These are phyloP conservation scores for Pythium brassicae DNA, from an alignment of 352 stramenopile genomes.

Conservation along the genomic window DNA sequence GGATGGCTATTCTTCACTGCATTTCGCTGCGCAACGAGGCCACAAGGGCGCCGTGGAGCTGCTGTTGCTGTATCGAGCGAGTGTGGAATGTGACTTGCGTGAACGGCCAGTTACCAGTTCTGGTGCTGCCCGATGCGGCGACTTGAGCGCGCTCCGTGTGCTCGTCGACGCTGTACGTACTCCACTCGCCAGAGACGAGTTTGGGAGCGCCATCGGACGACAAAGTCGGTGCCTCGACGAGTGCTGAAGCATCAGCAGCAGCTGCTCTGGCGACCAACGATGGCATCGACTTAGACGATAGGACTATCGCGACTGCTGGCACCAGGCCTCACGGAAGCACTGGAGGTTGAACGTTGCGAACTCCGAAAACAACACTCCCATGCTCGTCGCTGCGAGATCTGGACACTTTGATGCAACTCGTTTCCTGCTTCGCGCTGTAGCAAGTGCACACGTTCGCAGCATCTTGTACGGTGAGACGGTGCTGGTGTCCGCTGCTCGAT, in stretches of 20 bases:
- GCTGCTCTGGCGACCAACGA: no score
- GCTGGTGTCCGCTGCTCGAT: neutral
- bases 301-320: neutral
- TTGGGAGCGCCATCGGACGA: no score
- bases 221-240: no score
- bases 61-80: neutral
- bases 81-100: no score
- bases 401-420: neutral
- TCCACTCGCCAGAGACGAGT: no score
- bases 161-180: no score
- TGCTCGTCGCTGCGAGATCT: neutral
- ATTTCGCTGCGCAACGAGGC: neutral
- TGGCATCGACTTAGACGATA: neutral
- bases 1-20: no score
- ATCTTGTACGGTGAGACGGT: neutral
- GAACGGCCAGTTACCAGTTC: no score
- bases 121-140: no score
- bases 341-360: neutral
- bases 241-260: no score
- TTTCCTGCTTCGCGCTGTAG: neutral
- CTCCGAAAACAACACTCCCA: neutral
- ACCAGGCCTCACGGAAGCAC: neutral
- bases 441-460: neutral
- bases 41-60: neutral
- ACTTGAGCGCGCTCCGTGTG: no score